phyloP scores from a whole-genome alignment of 2,329 filamentous ascomycete genomes.

The Sclerotinia glacialis region DNA sequence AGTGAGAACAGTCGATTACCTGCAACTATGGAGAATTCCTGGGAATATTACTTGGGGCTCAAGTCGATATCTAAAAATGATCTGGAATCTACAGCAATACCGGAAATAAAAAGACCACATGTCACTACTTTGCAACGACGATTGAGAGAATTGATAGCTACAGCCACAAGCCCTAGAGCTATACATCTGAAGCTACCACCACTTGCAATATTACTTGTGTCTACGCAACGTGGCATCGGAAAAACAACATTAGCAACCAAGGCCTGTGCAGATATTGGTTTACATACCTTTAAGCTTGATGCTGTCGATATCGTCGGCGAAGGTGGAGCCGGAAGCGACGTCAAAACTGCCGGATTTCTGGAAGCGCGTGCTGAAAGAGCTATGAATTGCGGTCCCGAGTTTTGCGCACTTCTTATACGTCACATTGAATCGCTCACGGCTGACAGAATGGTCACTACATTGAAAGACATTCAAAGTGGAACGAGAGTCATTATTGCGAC shows the following conservation, averaged over 20 bases:
- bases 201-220: slow-evolving; percentile 81
- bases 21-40: slow-evolving; percentile 70
- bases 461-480: slow-evolving; percentile 79
- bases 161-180: slow-evolving; percentile 82
- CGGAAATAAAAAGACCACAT: slow-evolving; percentile 50
- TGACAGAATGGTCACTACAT: slow-evolving; percentile 80
- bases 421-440: slow-evolving; percentile 90
- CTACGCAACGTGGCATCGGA: slow-evolving; percentile 89
- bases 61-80: slow-evolving; percentile 59
- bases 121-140: slow-evolving; percentile 64
- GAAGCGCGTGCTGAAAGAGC: slow-evolving; percentile 85
- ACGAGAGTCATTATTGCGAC: slow-evolving; percentile 86
- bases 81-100: slow-evolving; percentile 42
- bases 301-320: slow-evolving; percentile 95
- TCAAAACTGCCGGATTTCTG: slow-evolving; percentile 89
- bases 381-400: slow-evolving; percentile 80
- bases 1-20: slow-evolving; percentile 81
- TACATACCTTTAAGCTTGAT: slow-evolving; percentile 86
- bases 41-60: slow-evolving; percentile 86
- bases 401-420: slow-evolving; percentile 78
- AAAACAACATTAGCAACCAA: slow-evolving; percentile 76
- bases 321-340: slow-evolving; percentile 80
- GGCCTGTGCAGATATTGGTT: slow-evolving; percentile 82
- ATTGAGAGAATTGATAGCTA: slow-evolving; percentile 79
- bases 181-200: slow-evolving; percentile 85